Percentiles rank a stretch among this genome's conserved stretches.
Evolutionary conservation across 345 rosid species (phyloP).

Genomic region (Boechera divaricarpa): DNA sequence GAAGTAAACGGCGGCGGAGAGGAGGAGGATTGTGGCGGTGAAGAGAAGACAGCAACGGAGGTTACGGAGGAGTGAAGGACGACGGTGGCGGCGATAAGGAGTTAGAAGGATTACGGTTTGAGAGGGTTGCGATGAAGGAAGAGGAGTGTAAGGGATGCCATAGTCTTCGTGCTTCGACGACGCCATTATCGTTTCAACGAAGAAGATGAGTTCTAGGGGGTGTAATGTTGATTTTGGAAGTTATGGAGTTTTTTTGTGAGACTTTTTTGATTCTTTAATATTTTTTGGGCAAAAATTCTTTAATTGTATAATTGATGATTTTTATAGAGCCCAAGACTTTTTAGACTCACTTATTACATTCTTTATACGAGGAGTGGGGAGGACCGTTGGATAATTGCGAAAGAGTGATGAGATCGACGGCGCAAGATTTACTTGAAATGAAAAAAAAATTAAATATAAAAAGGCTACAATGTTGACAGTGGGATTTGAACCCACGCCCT

Average conservation of each 20-base stretch:
- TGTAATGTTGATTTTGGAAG: background rate
- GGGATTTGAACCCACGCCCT: constrained; percentile 98
- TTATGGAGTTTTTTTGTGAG: background rate
- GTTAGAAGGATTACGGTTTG: constrained; percentile 64
- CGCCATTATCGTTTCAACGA: constrained; percentile 44
- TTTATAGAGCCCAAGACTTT: background rate
- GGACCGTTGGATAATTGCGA: background rate
- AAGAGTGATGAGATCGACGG: background rate
- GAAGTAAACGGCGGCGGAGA: constrained; percentile 57
- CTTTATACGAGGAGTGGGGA: background rate
- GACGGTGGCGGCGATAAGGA: constrained; percentile 45
- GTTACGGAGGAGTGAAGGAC: constrained; percentile 27
- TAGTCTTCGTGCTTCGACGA: constrained; percentile 45
- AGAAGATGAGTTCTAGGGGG: background rate
- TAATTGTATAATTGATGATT: background rate
- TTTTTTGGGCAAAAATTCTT: too few relatives aligned
- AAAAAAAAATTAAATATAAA: background rate
- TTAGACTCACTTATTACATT: background rate
- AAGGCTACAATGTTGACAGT: constrained; percentile 59
- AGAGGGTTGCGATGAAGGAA: constrained; percentile 34
- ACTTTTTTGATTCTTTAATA: background rate
- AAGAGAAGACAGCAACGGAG: constrained; percentile 56
- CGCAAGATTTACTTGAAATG: background rate
- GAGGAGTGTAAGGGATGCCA: constrained; percentile 45
- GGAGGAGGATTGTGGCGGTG: constrained; percentile 55